These are phyloP conservation scores for Neocatenulostroma microsporum DNA, from an alignment of 2,329 filamentous ascomycete species.

Conservation along the genomic window DNA sequence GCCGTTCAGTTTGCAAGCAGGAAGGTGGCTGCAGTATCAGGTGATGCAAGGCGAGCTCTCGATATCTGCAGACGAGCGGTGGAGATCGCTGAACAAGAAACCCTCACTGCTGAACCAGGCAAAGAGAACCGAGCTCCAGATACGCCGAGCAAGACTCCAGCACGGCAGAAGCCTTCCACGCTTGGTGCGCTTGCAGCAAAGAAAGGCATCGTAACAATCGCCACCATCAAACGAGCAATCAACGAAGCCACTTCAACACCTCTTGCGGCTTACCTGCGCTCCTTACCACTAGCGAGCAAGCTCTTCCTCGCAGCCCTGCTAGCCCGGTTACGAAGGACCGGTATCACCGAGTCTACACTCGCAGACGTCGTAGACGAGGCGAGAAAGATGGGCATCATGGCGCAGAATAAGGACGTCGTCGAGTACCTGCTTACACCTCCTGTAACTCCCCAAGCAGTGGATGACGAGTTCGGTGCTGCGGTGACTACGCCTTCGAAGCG, in stretches of 20 bases:
- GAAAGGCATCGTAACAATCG: conserved; percentile 68
- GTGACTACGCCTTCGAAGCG: conserved; percentile 25
- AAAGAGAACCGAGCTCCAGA: conserved; percentile 38
- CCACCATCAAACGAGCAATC: conserved; percentile 88
- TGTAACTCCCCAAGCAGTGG: conserved; percentile 27
- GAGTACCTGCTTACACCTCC: conserved; percentile 49
- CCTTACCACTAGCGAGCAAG: conserved; percentile 73
- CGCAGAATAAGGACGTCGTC: conserved; percentile 53
- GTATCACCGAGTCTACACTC: conserved; percentile 77
- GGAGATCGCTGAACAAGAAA: conserved; percentile 79
- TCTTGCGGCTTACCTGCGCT: conserved; percentile 77
- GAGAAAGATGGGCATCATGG: conserved; percentile 57
- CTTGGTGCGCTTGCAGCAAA: conserved; percentile 17
- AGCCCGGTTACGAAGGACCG: conserved; percentile 69
- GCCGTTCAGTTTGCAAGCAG: conserved; percentile 93
- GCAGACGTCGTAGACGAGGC: conserved; percentile 87
- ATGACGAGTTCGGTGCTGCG: conserved; percentile 23
- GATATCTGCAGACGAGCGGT: conserved; percentile 95
- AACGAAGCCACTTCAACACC: conserved; percentile 91
- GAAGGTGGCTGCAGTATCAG: conserved; percentile 93
- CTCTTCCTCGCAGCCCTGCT: conserved; percentile 78
- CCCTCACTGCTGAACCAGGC: conserved; percentile 14
- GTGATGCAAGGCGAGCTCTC: conserved; percentile 82
- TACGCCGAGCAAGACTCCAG: conserved; percentile 55
- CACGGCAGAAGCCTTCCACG: conserved; percentile 26